Conservation (phyloP, 1,284 basidiomycete genomes). For the Marasmius fiardii region DNA sequence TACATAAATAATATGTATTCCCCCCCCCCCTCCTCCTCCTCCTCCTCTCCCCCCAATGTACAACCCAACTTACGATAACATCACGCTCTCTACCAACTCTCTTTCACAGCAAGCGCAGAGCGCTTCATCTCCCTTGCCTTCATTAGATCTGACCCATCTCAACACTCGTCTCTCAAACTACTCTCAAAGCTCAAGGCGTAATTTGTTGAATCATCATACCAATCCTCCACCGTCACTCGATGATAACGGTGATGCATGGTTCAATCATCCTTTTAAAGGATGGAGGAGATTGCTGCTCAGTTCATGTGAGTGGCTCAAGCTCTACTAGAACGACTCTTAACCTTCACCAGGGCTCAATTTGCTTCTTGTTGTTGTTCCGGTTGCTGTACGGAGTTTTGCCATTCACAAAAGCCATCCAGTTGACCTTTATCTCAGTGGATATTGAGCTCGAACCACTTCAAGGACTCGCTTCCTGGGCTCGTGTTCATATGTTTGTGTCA, state of each 20-base stretch:
- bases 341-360: conserved; percentile 53
- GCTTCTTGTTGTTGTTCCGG: conserved; percentile 47
- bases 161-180: background rate
- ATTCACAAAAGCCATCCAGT: conserved; percentile 5
- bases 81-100: background rate
- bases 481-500: conserved; percentile 59
- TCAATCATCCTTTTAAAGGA: conserved; percentile 30
- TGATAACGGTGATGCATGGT: background rate
- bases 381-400: conserved; percentile 41
- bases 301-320: conserved; percentile 46
- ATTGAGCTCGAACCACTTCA: conserved; percentile 52
- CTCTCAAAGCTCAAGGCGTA: background rate
- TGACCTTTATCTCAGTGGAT: conserved; percentile 47
- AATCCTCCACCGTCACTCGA: background rate
- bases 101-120: background rate
- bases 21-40: background rate
- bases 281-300: conserved; percentile 54
- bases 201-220: background rate
- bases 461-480: conserved; percentile 47
- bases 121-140: background rate
- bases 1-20: background rate
- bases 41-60: background rate
- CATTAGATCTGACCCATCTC: background rate
- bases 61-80: background rate
- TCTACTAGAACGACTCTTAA: background rate